A percentile compares a stretch with the other conserved stretches of the same genome.
phyloP scores from a whole-genome alignment of 2,329 filamentous ascomycete genomes.

The Aspergillaceae sp. region DNA sequence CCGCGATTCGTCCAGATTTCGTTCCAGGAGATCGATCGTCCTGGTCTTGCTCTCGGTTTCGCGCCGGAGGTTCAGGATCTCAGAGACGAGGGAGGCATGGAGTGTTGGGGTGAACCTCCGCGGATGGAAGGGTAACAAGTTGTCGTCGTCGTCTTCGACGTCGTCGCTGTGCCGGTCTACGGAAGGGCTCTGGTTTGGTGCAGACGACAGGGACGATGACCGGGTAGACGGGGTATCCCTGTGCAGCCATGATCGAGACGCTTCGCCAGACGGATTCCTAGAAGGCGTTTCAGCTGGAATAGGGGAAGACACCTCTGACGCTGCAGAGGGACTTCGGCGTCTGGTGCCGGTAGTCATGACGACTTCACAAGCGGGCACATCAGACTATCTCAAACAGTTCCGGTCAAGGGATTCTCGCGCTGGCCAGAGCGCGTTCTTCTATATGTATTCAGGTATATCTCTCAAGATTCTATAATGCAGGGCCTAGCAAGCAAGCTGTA shows the following conservation, averaged over 20 bases:
- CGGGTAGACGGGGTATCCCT: conserved; percentile 58
- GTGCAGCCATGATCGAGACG: conserved; percentile 58
- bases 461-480: too few species aligned
- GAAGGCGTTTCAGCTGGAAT: conserved; percentile 60
- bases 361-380: not conserved
- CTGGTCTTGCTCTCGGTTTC: conserved; percentile 86
- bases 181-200: conserved; percentile 38
- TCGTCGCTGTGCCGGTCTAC: conserved; percentile 31
- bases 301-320: conserved; percentile 50
- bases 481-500: too few species aligned
- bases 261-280: conserved; percentile 14
- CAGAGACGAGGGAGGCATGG: conserved; percentile 87
- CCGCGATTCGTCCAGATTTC: conserved; percentile 59
- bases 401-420: too few species aligned
- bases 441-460: too few species aligned
- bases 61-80: conserved; percentile 77
- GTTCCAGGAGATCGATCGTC: conserved; percentile 77
- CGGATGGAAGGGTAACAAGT: conserved; percentile 73
- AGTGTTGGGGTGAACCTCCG: conserved; percentile 89
- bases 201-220: conserved; percentile 52
- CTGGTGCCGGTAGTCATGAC: conserved; percentile 37
- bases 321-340: conserved; percentile 31
- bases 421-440: too few species aligned
- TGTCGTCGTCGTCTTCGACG: conserved; percentile 27
- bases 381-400: not conserved